phyloP scores from a whole-genome alignment of 805 yeast species.

The Candida gorgasii region DNA sequence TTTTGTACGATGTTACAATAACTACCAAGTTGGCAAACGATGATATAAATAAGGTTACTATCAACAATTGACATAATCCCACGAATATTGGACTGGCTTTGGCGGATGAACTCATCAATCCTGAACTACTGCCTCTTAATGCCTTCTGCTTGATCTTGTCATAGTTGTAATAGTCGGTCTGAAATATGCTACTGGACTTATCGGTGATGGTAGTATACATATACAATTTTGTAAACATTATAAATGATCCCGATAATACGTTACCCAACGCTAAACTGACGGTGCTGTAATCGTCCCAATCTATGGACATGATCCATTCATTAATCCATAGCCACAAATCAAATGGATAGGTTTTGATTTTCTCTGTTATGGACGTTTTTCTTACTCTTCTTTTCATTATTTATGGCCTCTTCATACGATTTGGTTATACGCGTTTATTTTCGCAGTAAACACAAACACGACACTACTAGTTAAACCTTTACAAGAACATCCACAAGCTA shows the following conservation, averaged over 20 bases:
- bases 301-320: conserved; percentile 38
- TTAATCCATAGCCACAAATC: conserved; percentile 37
- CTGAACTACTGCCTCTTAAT: neutral
- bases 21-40: conserved; percentile 20
- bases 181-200: conserved; percentile 34
- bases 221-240: conserved; percentile 20
- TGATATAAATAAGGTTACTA: conserved; percentile 12
- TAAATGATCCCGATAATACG: conserved; percentile 10
- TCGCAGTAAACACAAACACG: conserved; percentile 1
- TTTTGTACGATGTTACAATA: conserved; percentile 19
- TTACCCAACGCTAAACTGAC: conserved; percentile 34
- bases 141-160: conserved; percentile 26
- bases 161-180: conserved; percentile 35
- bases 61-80: conserved; percentile 4
- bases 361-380: conserved; percentile 16
- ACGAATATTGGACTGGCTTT: conserved; percentile 1
- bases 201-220: conserved; percentile 28
- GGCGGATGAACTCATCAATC: neutral
- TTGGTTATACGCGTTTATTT: conserved; percentile 6
- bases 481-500: too few relatives aligned
- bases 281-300: conserved; percentile 41
- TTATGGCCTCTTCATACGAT: too few relatives aligned
- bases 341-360: conserved; percentile 36
- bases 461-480: too few relatives aligned
- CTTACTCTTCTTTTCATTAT: conserved; percentile 15